phyloP scores from a whole-genome alignment of 129 eudicot genomes.

The Flaveria brownii region DNA sequence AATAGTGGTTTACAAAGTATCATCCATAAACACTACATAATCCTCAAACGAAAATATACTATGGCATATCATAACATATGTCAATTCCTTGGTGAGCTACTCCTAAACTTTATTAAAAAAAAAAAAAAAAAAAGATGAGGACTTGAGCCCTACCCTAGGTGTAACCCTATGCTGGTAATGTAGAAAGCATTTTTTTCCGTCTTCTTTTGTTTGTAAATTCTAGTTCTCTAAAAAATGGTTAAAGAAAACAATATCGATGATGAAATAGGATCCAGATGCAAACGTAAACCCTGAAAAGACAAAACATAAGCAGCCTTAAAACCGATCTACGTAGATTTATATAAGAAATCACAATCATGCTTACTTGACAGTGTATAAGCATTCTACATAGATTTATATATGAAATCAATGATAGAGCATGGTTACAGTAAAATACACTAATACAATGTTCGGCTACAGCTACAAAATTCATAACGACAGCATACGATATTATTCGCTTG shows the following conservation, averaged over 20 bases:
- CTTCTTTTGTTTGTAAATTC: neutral
- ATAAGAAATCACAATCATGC: neutral
- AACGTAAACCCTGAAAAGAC: neutral
- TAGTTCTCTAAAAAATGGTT: neutral
- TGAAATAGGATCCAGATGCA: neutral
- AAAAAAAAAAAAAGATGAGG: too few relatives aligned
- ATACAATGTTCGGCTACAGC: neutral
- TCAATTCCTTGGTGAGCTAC: too few relatives aligned
- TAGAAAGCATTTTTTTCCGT: too few relatives aligned
- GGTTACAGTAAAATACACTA: neutral
- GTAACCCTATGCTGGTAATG: too few relatives aligned
- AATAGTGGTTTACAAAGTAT: too few relatives aligned
- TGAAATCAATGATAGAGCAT: neutral
- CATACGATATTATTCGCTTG: too few relatives aligned
- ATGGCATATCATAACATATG: too few relatives aligned
- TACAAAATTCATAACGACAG: constrained; percentile 3
- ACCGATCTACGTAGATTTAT: neutral
- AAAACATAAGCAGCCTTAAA: neutral
- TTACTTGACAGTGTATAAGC: neutral
- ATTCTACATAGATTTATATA: neutral
- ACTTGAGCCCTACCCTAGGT: too few relatives aligned
- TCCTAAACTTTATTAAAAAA: too few relatives aligned
- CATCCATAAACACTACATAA: too few relatives aligned
- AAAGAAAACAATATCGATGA: neutral
- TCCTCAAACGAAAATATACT: too few relatives aligned